Conservation (phyloP, 495 filamentous ascomycete genomes). For the Penicillium daleae region DNA sequence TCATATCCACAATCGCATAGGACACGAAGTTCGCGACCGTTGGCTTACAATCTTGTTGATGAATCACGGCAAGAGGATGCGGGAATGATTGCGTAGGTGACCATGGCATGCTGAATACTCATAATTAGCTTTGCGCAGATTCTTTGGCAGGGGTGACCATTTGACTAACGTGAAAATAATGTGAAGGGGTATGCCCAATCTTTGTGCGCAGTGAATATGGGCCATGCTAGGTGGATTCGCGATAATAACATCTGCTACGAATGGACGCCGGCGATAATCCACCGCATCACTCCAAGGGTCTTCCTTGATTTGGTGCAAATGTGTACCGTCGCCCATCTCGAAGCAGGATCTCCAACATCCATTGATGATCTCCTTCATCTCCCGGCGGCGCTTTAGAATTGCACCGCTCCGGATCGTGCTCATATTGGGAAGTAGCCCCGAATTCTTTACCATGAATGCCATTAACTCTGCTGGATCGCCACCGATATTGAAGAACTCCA, state of each 20-base stretch:
- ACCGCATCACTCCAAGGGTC: constrained; percentile 39
- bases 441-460: constrained; percentile 89
- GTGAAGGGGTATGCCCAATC: constrained; percentile 76
- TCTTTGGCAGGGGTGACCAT: background rate
- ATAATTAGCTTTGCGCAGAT: background rate
- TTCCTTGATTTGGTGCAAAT: constrained; percentile 46
- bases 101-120: constrained; percentile 59
- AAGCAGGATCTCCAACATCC: constrained; percentile 82
- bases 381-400: constrained; percentile 63
- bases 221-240: constrained; percentile 85
- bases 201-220: constrained; percentile 80
- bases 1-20: constrained; percentile 78
- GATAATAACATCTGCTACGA: constrained; percentile 82
- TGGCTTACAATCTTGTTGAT: constrained; percentile 54
- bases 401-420: constrained; percentile 69
- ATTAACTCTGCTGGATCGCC: constrained; percentile 81
- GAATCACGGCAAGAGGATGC: constrained; percentile 60
- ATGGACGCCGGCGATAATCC: constrained; percentile 56
- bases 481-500: constrained; percentile 82
- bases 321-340: constrained; percentile 61
- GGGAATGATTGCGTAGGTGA: constrained; percentile 57
- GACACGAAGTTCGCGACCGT: constrained; percentile 72
- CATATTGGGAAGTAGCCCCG: constrained; percentile 74
- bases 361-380: constrained; percentile 69
- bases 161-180: constrained; percentile 75